Percentiles rank a stretch among this genome's conserved stretches.
These are phyloP conservation scores for Escovopsis sp. DNA, from an alignment of 2,329 filamentous ascomycete species.

Conservation along the genomic window DNA sequence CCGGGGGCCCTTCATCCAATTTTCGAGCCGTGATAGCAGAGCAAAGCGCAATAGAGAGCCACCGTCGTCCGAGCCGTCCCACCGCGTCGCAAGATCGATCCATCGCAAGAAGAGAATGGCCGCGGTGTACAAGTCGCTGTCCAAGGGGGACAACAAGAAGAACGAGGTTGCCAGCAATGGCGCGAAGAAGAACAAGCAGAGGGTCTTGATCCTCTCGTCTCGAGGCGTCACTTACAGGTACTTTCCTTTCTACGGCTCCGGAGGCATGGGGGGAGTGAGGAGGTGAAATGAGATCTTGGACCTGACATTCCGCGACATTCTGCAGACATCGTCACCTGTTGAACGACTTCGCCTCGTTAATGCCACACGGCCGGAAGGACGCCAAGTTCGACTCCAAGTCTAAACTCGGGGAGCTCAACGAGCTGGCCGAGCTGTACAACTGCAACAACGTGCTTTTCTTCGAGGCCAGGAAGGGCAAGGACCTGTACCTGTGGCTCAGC, in stretches of 20 bases:
- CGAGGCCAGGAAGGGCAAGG: slow-evolving; percentile 85
- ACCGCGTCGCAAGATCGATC: too few relatives aligned
- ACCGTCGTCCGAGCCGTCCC: too few relatives aligned
- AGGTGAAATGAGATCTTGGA: neutral
- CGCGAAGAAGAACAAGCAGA: slow-evolving; percentile 50
- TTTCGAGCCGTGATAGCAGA: too few relatives aligned
- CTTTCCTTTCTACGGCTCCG: too few relatives aligned
- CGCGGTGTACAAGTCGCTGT: slow-evolving; percentile 60
- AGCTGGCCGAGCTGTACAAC: slow-evolving; percentile 64
- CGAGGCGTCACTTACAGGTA: slow-evolving; percentile 84
- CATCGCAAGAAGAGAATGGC: slow-evolving; percentile 32
- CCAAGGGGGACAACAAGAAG: slow-evolving; percentile 40
- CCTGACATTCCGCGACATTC: neutral
- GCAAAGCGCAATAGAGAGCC: too few relatives aligned
- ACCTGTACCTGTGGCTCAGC: slow-evolving; percentile 86
- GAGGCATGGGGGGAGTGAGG: too few relatives aligned
- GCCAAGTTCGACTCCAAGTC: slow-evolving; percentile 95
- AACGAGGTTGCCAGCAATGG: slow-evolving; percentile 34
- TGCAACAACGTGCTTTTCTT: slow-evolving; percentile 94
- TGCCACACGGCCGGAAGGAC: slow-evolving; percentile 88
- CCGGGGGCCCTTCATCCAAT: too few relatives aligned
- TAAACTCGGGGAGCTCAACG: slow-evolving; percentile 69
- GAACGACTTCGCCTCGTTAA: slow-evolving; percentile 73
- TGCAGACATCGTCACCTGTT: slow-evolving; percentile 80
- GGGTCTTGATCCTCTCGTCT: slow-evolving; percentile 82